Percentiles rank a stretch among this genome's conserved stretches.
Evolutionary conservation across 1,284 basidiomycete species (phyloP).

Genomic region (Grifola frondosa): DNA sequence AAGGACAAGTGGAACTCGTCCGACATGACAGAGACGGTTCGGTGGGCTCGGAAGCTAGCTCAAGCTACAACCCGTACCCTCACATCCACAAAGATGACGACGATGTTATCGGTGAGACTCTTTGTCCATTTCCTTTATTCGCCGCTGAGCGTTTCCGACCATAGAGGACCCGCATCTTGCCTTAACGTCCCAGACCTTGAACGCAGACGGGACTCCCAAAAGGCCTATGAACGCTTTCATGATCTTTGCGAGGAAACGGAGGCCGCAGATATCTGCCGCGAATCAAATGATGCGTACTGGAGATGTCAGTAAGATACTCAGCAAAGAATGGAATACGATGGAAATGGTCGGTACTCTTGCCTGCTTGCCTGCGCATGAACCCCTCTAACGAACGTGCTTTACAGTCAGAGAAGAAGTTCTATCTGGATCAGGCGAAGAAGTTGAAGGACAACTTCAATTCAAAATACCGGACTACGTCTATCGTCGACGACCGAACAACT

Average conservation of each 20-base stretch:
- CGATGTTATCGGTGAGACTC: constrained; percentile 4
- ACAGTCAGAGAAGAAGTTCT: constrained; percentile 79
- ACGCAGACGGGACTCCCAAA: constrained; percentile 81
- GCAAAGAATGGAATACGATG: constrained; percentile 80
- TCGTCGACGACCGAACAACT: constrained; percentile 79
- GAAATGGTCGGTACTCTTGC: constrained; percentile 46
- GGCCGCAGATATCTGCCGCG: constrained; percentile 77
- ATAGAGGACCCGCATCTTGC: constrained; percentile 51
- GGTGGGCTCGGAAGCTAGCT: constrained; percentile 22
- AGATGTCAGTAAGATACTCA: constrained; percentile 80
- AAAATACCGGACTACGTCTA: constrained; percentile 87
- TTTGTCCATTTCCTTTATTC: not conserved
- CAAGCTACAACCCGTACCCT: constrained; percentile 20
- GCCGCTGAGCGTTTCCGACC: not conserved
- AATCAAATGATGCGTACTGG: constrained; percentile 84
- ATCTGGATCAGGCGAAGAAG: constrained; percentile 78
- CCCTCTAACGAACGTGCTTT: not conserved
- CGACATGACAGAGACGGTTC: constrained; percentile 29
- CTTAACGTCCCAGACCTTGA: constrained; percentile 73
- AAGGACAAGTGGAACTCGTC: constrained; percentile 17
- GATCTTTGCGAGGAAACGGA: constrained; percentile 80
- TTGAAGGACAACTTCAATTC: constrained; percentile 81
- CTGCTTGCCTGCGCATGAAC: constrained; percentile 3
- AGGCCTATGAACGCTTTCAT: constrained; percentile 89
- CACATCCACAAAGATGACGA: constrained; percentile 19